These are phyloP conservation scores for Camellia sinensis DNA, from an alignment of 148 eudicot genomes.

Conservation along the genomic window DNA sequence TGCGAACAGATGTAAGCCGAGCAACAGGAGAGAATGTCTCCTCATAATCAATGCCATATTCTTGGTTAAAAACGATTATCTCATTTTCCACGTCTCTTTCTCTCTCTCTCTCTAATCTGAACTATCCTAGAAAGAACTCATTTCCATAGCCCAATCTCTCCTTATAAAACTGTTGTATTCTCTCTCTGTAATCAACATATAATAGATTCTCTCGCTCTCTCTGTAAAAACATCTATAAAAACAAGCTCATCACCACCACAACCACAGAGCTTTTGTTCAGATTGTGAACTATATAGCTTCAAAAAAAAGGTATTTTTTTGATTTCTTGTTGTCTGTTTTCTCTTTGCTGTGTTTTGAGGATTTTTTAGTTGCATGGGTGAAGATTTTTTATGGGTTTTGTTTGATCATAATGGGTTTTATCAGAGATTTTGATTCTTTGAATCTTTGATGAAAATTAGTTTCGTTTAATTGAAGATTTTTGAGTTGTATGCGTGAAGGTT, in stretches of 20 bases:
- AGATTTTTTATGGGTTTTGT: no score
- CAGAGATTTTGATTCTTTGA: no score
- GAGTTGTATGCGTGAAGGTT: not conserved
- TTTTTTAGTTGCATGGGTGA: not conserved
- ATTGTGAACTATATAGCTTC: not conserved
- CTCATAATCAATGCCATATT: no score
- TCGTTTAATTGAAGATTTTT: no score
- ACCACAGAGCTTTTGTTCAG: not conserved
- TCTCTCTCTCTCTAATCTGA: not conserved
- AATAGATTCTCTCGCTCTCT: not conserved
- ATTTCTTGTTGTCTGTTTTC: not conserved
- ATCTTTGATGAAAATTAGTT: no score
- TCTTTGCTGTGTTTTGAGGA: not conserved
- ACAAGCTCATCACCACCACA: not conserved
- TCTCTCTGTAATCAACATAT: not conserved
- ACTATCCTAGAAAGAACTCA: not conserved
- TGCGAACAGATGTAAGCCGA: no score
- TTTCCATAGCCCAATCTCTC: not conserved
- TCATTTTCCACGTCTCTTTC: not conserved
- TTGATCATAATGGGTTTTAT: no score
- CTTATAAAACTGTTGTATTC: not conserved
- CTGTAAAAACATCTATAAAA: not conserved
- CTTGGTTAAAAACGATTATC: not conserved
- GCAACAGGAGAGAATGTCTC: no score
- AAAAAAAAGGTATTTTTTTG: not conserved